phyloP scores from a whole-genome alignment of 495 filamentous ascomycete species.

The Aspergillus taichungensis region DNA sequence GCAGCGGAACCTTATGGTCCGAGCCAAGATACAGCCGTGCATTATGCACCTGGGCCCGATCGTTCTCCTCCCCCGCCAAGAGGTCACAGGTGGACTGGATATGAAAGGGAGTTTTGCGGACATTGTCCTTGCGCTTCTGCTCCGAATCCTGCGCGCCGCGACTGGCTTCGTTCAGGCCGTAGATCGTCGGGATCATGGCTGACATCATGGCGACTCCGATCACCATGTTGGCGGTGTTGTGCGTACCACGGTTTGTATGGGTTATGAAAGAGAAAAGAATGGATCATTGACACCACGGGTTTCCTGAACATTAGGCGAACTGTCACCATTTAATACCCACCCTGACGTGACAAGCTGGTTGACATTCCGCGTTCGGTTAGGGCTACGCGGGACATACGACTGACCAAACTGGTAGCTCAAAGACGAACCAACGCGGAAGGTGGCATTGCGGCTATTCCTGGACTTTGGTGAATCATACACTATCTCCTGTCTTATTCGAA shows the following conservation, averaged over 20 bases:
- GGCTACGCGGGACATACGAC: too few species aligned
- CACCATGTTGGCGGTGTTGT: conserved; percentile 13
- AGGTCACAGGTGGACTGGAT: conserved; percentile 15
- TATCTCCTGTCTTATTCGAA: too few species aligned
- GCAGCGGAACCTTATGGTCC: conserved; percentile 17
- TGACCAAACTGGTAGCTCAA: too few species aligned
- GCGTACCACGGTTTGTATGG: too few species aligned
- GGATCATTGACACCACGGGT: too few species aligned
- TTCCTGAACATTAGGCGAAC: neutral
- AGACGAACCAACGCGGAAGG: too few species aligned
- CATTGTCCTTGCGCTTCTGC: conserved; percentile 10
- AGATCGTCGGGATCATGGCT: conserved; percentile 24
- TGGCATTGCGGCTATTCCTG: too few species aligned
- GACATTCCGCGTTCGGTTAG: too few species aligned
- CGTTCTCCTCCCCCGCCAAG: conserved; percentile 10
- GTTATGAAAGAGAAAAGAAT: too few species aligned
- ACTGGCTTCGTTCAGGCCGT: conserved; percentile 20
- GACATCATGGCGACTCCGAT: conserved; percentile 22
- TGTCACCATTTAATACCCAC: too few species aligned
- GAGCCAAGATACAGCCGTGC: conserved; percentile 19
- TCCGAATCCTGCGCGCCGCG: conserved; percentile 16
- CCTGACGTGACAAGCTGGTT: too few species aligned
- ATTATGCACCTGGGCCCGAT: conserved; percentile 19
- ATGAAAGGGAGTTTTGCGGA: conserved; percentile 16
- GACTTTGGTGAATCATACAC: too few species aligned